Evolutionary conservation across 176 grass and related monocot genomes (phyloP).

Genomic region (Echinochloa phyllopogon): DNA sequence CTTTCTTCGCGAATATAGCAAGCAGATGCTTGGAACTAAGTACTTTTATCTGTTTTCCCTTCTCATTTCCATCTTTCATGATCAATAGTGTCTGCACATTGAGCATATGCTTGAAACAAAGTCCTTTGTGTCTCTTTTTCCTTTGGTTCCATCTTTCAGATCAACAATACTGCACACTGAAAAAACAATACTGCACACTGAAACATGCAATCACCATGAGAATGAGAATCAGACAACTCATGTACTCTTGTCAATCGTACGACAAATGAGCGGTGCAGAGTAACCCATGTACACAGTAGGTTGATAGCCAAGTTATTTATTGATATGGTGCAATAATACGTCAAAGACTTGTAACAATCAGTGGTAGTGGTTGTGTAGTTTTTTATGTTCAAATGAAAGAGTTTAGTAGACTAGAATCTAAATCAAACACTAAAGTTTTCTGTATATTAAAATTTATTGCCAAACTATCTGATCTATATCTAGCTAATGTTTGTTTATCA

Average conservation of each 20-base stretch:
- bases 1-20: not conserved
- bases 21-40: constrained; percentile 19
- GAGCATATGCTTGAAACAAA: constrained; percentile 25
- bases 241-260: constrained; percentile 35
- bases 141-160: constrained; percentile 37
- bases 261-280: not conserved
- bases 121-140: constrained; percentile 13
- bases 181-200: constrained; percentile 12
- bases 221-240: constrained; percentile 10
- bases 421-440: constrained; percentile 2
- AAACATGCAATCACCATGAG: constrained; percentile 7
- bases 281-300: not conserved
- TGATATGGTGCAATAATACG: constrained; percentile 23
- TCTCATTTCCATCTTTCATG: constrained; percentile 39
- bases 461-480: not conserved
- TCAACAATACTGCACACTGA: constrained; percentile 9
- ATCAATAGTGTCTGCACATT: not conserved
- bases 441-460: not conserved
- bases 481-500: not conserved
- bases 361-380: not conserved
- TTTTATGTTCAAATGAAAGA: not conserved
- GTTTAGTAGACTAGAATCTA: not conserved
- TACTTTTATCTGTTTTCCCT: not conserved
- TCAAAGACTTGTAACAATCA: not conserved
- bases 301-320: not conserved